A percentile compares a stretch with the other conserved stretches of the same genome.
These are phyloP conservation scores for Xylona heveae DNA, from an alignment of 495 filamentous ascomycete species.

Conservation along the genomic window DNA sequence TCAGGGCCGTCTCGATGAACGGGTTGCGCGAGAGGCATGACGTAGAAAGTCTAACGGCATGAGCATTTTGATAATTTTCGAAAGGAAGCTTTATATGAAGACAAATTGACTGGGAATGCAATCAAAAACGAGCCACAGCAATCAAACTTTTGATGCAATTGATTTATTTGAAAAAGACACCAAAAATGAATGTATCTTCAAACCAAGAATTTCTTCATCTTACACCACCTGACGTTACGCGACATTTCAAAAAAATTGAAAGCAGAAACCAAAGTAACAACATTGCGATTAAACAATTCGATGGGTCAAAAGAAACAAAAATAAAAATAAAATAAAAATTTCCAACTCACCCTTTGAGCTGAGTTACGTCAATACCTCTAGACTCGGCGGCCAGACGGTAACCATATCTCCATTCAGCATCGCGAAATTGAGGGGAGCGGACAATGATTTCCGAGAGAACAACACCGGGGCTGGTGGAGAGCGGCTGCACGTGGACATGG, in stretches of 20 bases:
- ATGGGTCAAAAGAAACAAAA: no score
- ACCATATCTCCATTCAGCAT: constrained; percentile 71
- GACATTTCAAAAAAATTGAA: no score
- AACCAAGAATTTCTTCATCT: no score
- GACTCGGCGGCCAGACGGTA: constrained; percentile 42
- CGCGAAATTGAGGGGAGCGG: constrained; percentile 71
- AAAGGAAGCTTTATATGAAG: background rate
- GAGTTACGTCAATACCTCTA: constrained; percentile 58
- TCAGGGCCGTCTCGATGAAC: constrained; percentile 79
- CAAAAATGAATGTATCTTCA: no score
- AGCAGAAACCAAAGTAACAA: constrained; percentile 1
- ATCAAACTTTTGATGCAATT: no score
- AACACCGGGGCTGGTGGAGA: constrained; percentile 31
- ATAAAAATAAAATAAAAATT: constrained; percentile 4
- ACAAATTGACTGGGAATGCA: no score
- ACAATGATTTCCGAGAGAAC: constrained; percentile 53
- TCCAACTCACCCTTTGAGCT: constrained; percentile 49
- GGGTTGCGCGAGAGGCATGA: constrained; percentile 33
- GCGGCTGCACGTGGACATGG: constrained; percentile 51
- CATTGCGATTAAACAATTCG: no score
- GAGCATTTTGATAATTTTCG: constrained; percentile 1
- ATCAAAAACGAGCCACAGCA: no score
- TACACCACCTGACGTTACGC: no score
- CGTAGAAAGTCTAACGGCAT: constrained; percentile 1
- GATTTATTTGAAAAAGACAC: no score